A percentile compares a stretch with the other conserved stretches of the same genome.
Evolutionary conservation across 306 rosid genomes (phyloP).

Genomic region (Fagus crenata): DNA sequence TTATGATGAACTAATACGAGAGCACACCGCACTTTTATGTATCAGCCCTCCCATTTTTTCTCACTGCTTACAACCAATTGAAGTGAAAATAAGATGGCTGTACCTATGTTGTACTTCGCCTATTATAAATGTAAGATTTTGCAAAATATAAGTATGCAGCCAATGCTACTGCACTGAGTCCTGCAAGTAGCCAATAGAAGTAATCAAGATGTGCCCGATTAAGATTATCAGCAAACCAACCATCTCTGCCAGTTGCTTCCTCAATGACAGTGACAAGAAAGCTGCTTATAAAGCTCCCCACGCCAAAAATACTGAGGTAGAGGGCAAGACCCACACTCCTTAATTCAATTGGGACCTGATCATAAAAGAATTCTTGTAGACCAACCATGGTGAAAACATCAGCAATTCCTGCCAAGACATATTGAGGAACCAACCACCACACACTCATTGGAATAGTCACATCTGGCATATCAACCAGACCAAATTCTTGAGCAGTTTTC

Average conservation of each 20-base stretch:
- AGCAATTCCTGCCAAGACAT: constrained; percentile 50
- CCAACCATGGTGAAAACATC: constrained; percentile 69
- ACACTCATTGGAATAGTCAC: constrained; percentile 63
- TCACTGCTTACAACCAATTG: no score
- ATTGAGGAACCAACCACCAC: constrained; percentile 79
- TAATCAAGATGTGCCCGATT: constrained; percentile 73
- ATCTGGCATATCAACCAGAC: constrained; percentile 49
- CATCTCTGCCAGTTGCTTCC: constrained; percentile 30
- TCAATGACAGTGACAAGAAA: constrained; percentile 51
- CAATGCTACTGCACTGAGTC: constrained; percentile 36
- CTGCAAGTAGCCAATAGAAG: constrained; percentile 67
- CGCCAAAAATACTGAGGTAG: constrained; percentile 58
- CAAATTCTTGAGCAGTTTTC: constrained; percentile 51
- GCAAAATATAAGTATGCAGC: constrained; percentile 25
- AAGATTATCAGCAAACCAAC: constrained; percentile 67
- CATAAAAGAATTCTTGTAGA: constrained; percentile 76
- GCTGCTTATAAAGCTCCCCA: constrained; percentile 66
- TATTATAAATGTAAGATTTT: constrained; percentile 38
- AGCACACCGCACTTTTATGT: no score
- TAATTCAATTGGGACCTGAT: constrained; percentile 63
- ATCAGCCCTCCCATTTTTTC: no score
- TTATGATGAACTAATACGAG: no score
- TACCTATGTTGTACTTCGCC: not conserved
- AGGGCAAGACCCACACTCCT: constrained; percentile 71
- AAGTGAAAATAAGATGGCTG: no score